Evolutionary conservation across 1,284 basidiomycete species (phyloP), one percentile per base, ranked within the genome.

Genomic region (Sanguinoderma infundibulare): DNA sequence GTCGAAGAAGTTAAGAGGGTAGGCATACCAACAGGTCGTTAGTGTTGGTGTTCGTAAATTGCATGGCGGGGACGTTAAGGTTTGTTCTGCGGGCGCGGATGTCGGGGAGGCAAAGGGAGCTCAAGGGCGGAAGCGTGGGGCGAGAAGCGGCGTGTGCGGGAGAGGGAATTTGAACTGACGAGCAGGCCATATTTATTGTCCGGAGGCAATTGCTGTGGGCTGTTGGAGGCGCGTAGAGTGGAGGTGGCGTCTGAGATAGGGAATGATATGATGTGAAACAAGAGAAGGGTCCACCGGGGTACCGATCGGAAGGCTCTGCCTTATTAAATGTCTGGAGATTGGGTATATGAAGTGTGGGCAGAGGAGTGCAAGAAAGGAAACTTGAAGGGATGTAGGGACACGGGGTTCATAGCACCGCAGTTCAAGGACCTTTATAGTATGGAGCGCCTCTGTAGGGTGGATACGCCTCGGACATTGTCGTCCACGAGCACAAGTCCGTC

Each of bases 111-210:
- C 81, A 73, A 50, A 88, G 81, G 15, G 82, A 75, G 58, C 79
- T 81, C 26, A 89, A 76, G 17, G 87, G 76, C n/a, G 87, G 87
- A 15, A 88, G 81, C 1, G 81, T 83, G 34, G 85, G 83, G 39
- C 84, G 83, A 63, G 73, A 69, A 60, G 57, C 47, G 28, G 46
- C 26, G 51, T 34, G 52, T 36, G 59, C 53, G 42, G 55, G 55
- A 38, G 56, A 55, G 34, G 55, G 55, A 38, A 51, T 74, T 67
- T 61, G 58, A 34, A 24, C 53, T 51, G 70, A 69, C 50, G 67
- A 66, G 59, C 70, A 62, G 65, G 66, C 82, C 69, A 68, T 70
- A 22, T 63, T 65, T 63, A 63, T 44, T 52, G 49, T 38, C 49
- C 51, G 40, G 59, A 42, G 62, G 47, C 49, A 42, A 34, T 47